Evolutionary conservation across 2,329 filamentous ascomycete genomes (phyloP).

Genomic region (Arthrinium phaeospermum): DNA sequence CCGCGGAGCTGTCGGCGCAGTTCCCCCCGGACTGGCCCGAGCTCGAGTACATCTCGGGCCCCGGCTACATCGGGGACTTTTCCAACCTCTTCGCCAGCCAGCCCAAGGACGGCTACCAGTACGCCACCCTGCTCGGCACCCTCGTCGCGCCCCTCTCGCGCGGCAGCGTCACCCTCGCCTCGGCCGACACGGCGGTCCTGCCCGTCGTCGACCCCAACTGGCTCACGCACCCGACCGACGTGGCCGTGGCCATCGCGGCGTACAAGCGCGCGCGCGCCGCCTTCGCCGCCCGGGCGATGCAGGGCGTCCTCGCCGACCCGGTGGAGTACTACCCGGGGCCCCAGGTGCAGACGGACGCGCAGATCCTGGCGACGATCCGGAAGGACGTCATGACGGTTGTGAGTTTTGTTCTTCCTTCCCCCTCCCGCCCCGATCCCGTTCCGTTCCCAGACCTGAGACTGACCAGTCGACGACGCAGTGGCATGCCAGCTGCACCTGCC

Average conservation of each 20-base stretch:
- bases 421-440: not conserved
- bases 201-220: conserved; percentile 52
- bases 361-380: conserved; percentile 24
- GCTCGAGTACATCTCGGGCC: conserved; percentile 27
- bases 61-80: conserved; percentile 27
- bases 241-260: conserved; percentile 48
- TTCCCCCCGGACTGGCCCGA: conserved; percentile 38
- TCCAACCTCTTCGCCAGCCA: conserved; percentile 15
- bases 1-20: not conserved
- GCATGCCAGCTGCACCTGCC: conserved; percentile 28
- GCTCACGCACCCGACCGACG: conserved; percentile 48
- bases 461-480: not conserved
- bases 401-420: not conserved
- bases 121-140: conserved; percentile 39
- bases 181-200: conserved; percentile 18
- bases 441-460: not conserved
- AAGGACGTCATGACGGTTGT: conserved; percentile 22
- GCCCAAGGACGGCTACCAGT: conserved; percentile 26
- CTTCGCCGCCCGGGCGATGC: conserved; percentile 20
- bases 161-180: conserved; percentile 27
- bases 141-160: conserved; percentile 36
- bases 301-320: conserved; percentile 18
- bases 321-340: conserved; percentile 24
- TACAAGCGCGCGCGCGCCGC: conserved; percentile 48
- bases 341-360: conserved; percentile 22